Evolutionary conservation across 164 flowering plant genomes (phyloP), one percentile per base, ranked within the genome.

Genomic region (Euptelea pleiosperma): DNA sequence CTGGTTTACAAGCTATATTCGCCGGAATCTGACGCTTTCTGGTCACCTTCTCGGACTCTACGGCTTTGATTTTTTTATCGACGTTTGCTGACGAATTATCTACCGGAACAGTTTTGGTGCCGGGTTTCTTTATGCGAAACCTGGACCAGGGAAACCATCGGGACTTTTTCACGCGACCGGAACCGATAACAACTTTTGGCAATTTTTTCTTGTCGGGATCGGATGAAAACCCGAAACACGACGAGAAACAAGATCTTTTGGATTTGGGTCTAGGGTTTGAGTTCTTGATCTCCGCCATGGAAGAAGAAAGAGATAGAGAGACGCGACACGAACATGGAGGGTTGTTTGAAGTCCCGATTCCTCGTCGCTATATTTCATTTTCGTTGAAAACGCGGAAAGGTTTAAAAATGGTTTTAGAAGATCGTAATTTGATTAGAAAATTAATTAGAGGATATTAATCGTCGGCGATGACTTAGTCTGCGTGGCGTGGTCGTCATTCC

Each of bases 61-160:
- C n/a, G n/a, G n/a, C 44, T 25, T 51, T 47, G 7, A 31, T 31
- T 24, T 18, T 10, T 29, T 53, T 33, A 37, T 16, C 35, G 7
- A 18, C 22, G 47, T 15, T 44, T 14, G 67, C 1, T 2, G 64
- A n/a, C n/a, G n/a, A n/a, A n/a, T n/a, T 14, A 25, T 75, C 58
- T 19, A 70, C 51, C 29, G 77, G 80, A 14, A 70, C 68, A 5
- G 80, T 73, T 55, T 53, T 73, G 56, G 58, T 24, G 18, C 51
- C 64, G 11, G 71, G 56, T 30, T 62, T 73, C 25, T 40, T 61
- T 8, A 25, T 28, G n/a, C 70, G 42, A 12, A 65, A 35, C 44
- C 53, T 45, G 6, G 73, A 35, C 64, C 68, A 52, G 3, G 59
- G 42, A 29, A 57, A 45, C 44, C 59, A 61, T 9, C 58, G 45